Conservation (phyloP, 2,329 filamentous ascomycete species). For the Epichloe brachyelytri region DNA sequence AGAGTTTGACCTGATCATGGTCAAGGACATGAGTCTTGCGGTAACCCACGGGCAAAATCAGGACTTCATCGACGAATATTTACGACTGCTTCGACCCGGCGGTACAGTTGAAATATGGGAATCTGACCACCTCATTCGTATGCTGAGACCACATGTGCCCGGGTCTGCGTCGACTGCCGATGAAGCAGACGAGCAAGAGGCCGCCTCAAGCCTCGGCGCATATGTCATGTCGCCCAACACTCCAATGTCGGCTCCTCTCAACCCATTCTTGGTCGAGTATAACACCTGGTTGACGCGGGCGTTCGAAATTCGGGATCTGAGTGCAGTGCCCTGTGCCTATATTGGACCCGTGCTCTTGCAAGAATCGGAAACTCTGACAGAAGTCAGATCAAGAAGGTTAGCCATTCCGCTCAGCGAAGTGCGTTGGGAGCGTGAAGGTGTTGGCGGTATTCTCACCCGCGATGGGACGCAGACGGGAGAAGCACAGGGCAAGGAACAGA, state of each 20-base stretch:
- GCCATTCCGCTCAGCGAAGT: constrained; percentile 80
- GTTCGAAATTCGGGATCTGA: constrained; percentile 57
- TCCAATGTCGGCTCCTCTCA: constrained; percentile 66
- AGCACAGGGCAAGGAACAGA: constrained; percentile 32
- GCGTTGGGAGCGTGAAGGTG: constrained; percentile 73
- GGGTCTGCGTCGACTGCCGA: constrained; percentile 24
- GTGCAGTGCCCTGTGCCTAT: constrained; percentile 63
- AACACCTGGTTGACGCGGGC: constrained; percentile 72
- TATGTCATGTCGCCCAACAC: constrained; percentile 76
- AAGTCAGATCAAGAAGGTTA: constrained; percentile 60
- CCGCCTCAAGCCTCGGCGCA: constrained; percentile 58
- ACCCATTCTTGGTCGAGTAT: constrained; percentile 70
- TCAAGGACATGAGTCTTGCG: constrained; percentile 66
- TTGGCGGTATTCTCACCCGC: constrained; percentile 48
- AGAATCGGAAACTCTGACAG: constrained; percentile 58
- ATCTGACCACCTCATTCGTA: constrained; percentile 70
- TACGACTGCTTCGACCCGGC: constrained; percentile 64
- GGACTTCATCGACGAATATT: constrained; percentile 52
- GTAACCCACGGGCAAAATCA: constrained; percentile 48
- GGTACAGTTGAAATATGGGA: constrained; percentile 85
- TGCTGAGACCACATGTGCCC: constrained; percentile 66
- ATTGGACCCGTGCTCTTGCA: constrained; percentile 68
- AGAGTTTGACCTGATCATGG: constrained; percentile 79
- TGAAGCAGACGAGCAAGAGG: constrained; percentile 44
- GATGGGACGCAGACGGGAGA: constrained; percentile 48